phyloP scores from a whole-genome alignment of 345 rosid genomes.

The Brassica carinata region DNA sequence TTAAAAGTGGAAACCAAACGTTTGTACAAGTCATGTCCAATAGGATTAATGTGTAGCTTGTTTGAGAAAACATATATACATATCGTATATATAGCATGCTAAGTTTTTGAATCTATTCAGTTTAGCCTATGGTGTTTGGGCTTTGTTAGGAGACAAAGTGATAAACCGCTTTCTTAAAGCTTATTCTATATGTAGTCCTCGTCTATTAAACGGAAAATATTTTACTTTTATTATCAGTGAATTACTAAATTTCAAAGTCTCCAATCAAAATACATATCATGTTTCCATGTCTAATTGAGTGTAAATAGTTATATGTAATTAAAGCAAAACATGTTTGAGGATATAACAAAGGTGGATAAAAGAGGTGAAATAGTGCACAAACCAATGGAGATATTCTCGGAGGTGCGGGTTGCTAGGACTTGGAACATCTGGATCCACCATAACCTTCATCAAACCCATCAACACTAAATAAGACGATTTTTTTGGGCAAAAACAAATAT shows the following conservation, averaged over 20 bases:
- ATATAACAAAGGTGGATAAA: background rate
- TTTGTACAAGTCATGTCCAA: slow-evolving; percentile 16
- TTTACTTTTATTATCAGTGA: background rate
- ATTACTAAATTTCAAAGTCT: background rate
- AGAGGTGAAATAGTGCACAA: slow-evolving; percentile 12
- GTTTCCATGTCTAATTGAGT: background rate
- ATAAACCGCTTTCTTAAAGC: background rate
- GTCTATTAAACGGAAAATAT: background rate
- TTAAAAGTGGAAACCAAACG: slow-evolving; percentile 20
- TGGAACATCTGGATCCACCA: slow-evolving; percentile 50
- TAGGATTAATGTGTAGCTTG: slow-evolving; percentile 1
- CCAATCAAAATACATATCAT: background rate
- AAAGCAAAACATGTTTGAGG: background rate
- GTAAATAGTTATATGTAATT: background rate
- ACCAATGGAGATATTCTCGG: slow-evolving; percentile 46
- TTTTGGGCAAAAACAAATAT: background rate
- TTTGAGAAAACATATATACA: background rate
- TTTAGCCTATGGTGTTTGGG: background rate
- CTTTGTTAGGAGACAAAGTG: background rate
- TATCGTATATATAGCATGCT: background rate
- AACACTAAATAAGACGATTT: background rate
- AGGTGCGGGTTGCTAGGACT: slow-evolving; percentile 46
- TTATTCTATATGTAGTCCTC: background rate
- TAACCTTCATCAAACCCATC: slow-evolving; percentile 35
- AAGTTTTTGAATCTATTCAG: background rate